Conservation (phyloP, 805 yeast species). For the Spathaspora boniae region DNA sequence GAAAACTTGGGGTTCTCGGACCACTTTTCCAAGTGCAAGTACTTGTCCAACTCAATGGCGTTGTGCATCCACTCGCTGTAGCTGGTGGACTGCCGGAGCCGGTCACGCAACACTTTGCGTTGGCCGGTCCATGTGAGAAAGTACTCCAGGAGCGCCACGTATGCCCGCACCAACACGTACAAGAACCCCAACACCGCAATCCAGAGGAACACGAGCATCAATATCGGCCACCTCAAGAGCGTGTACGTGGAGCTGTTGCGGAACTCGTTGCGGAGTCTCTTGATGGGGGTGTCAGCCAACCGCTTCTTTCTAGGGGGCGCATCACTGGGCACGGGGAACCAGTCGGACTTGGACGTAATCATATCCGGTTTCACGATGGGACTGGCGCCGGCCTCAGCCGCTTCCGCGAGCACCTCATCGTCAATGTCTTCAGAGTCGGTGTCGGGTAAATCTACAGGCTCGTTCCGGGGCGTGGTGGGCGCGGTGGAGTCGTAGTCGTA, state of each 20-base stretch:
- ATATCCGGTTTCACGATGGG: constrained; percentile 12
- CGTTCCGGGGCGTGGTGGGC: constrained; percentile 2
- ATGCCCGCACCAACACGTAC: constrained; percentile 53
- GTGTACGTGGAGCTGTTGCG: constrained; percentile 30
- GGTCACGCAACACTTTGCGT: constrained; percentile 45
- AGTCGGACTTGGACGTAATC: constrained; percentile 26
- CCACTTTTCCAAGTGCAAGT: constrained; percentile 63
- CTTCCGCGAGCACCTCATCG: constrained; percentile 2
- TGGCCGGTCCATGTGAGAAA: constrained; percentile 59
- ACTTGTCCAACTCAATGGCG: constrained; percentile 56
- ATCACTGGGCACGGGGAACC: constrained; percentile 16
- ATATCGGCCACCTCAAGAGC: constrained; percentile 63
- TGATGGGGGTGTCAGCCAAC: constrained; percentile 7
- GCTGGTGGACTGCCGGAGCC: constrained; percentile 44
- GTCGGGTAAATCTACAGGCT: neutral
- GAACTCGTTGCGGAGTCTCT: constrained; percentile 30
- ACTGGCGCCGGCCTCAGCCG: constrained; percentile 1
- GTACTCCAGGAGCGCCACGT: constrained; percentile 62
- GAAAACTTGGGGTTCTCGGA: constrained; percentile 55
- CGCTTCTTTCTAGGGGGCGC: neutral
- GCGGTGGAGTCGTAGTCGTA: constrained; percentile 14
- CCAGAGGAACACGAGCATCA: constrained; percentile 54
- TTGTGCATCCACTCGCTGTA: constrained; percentile 62
- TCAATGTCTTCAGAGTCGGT: neutral
- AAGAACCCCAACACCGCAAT: constrained; percentile 43